Conservation (phyloP, 306 rosid species). For the Styphnolobium japonicum region DNA sequence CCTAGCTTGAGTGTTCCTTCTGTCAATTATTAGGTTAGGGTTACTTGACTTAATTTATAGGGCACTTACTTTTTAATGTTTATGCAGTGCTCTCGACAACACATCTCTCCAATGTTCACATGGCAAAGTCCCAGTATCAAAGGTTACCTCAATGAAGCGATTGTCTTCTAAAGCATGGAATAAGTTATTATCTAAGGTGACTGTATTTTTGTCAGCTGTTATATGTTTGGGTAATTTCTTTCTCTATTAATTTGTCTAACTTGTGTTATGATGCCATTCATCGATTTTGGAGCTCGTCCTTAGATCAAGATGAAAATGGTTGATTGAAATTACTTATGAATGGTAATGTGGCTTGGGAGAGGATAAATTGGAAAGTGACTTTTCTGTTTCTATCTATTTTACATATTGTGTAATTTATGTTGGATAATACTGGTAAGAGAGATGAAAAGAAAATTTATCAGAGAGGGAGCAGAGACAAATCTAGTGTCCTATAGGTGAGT, state of each 20-base stretch:
- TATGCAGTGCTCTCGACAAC: constrained; percentile 58
- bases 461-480: constrained; percentile 12
- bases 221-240: background rate
- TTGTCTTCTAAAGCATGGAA: constrained; percentile 61
- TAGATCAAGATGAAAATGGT: constrained; percentile 4
- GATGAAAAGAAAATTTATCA: background rate
- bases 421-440: background rate
- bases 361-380: constrained; percentile 7
- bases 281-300: background rate
- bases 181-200: constrained; percentile 52
- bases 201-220: background rate
- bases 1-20: background rate
- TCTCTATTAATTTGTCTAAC: background rate
- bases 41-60: background rate
- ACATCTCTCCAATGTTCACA: constrained; percentile 58
- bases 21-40: background rate
- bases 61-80: background rate
- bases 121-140: constrained; percentile 66
- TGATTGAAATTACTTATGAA: background rate
- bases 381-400: background rate
- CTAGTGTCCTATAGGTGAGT: background rate
- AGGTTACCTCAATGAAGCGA: constrained; percentile 56
- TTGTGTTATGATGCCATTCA: constrained; percentile 2
- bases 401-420: background rate
- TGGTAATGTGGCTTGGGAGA: constrained; percentile 4